Percentiles rank a stretch among this genome's conserved stretches.
Evolutionary conservation across 495 filamentous ascomycete species (phyloP).

Genomic region (Talaromyces adpressus): DNA sequence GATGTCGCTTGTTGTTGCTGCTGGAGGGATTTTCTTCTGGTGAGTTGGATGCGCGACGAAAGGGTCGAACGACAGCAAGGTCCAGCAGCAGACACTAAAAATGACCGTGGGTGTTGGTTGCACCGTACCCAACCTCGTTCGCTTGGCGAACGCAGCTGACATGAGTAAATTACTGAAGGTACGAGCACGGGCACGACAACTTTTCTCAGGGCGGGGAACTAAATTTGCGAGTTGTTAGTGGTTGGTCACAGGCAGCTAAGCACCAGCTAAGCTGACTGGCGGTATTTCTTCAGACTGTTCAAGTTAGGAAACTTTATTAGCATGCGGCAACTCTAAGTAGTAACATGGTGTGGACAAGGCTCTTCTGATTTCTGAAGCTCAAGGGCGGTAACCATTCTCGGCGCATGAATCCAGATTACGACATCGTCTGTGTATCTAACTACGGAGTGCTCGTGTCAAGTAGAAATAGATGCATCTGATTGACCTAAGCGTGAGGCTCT

Average conservation of each 20-base stretch:
- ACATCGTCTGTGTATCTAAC: neutral
- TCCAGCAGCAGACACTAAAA: neutral
- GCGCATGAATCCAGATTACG: neutral
- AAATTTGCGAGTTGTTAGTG: neutral
- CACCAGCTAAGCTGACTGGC: neutral
- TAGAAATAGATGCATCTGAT: no score
- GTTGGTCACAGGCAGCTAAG: neutral
- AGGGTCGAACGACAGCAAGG: neutral
- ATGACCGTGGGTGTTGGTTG: neutral
- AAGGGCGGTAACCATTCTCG: neutral
- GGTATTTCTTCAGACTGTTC: neutral
- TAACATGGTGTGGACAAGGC: no score
- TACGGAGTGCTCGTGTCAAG: no score
- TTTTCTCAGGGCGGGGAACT: neutral
- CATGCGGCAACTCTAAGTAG: no score
- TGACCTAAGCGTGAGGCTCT: no score
- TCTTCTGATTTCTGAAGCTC: no score
- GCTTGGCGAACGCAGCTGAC: neutral
- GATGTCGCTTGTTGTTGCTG: neutral
- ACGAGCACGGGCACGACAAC: neutral
- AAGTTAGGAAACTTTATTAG: neutral
- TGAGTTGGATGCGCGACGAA: neutral
- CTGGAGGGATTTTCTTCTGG: neutral
- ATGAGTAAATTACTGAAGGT: neutral
- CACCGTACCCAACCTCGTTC: neutral